Conservation (phyloP, 768 basidiomycete genomes). For the Pleurotus ostreatus region DNA sequence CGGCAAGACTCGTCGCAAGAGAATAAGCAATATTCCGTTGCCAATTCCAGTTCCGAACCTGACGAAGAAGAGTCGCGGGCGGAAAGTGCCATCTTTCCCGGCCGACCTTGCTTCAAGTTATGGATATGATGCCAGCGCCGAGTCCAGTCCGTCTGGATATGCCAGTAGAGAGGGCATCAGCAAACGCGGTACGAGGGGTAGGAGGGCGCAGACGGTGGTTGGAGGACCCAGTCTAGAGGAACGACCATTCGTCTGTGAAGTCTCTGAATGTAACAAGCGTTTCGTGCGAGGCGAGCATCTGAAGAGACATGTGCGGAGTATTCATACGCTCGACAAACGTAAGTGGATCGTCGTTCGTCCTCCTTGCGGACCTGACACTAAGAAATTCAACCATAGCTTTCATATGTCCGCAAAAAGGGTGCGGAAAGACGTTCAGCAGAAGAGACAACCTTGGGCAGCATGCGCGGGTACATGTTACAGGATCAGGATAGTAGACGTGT, state of each 20-base stretch:
- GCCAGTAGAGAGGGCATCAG: constrained; percentile 3
- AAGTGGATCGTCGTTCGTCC: constrained; percentile 23
- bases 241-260: constrained; percentile 62
- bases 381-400: constrained; percentile 34
- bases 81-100: constrained; percentile 46
- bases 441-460: constrained; percentile 79
- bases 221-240: constrained; percentile 14
- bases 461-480: constrained; percentile 47
- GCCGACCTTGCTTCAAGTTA: constrained; percentile 6
- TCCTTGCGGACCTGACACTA: background rate
- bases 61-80: constrained; percentile 59
- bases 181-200: background rate
- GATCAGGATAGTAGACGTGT: background rate
- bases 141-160: background rate
- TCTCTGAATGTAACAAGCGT: constrained; percentile 71
- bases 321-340: constrained; percentile 87
- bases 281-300: constrained; percentile 80
- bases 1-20: background rate
- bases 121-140: background rate
- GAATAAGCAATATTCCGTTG: constrained; percentile 22
- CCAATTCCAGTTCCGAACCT: constrained; percentile 58
- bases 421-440: constrained; percentile 68
- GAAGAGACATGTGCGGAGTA: constrained; percentile 74
- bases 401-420: constrained; percentile 58
- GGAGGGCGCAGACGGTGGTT: background rate